Percentiles rank a stretch among this genome's conserved stretches.
phyloP scores from a whole-genome alignment of 768 basidiomycete species.

The Termitomyces sp. region DNA sequence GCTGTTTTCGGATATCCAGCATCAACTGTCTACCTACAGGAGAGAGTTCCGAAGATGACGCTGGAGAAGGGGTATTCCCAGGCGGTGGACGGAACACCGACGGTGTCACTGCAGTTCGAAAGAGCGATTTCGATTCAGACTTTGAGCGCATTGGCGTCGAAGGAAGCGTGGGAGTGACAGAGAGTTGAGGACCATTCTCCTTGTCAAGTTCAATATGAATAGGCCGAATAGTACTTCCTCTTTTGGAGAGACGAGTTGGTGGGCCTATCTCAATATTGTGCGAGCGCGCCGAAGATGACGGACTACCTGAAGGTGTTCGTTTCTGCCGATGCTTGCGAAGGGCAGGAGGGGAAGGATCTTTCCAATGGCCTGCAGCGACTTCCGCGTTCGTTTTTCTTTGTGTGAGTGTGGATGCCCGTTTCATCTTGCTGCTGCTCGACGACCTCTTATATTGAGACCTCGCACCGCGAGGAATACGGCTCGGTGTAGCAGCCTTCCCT shows the following conservation, averaged over 20 bases:
- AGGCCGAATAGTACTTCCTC: conserved; percentile 7
- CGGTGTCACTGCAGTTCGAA: conserved; percentile 31
- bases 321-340: conserved; percentile 24
- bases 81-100: conserved; percentile 43
- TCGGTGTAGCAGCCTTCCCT: conserved; percentile 24
- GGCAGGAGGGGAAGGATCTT: conserved; percentile 26
- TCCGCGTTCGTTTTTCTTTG: conserved; percentile 19
- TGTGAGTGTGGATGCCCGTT: conserved; percentile 22
- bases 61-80: conserved; percentile 49
- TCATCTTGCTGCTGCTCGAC: conserved; percentile 17
- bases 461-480: conserved; percentile 38
- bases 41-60: conserved; percentile 70
- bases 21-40: conserved; percentile 64
- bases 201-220: conserved; percentile 25
- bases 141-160: conserved; percentile 41
- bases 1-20: conserved; percentile 50
- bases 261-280: conserved; percentile 6
- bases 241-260: conserved; percentile 15
- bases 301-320: conserved; percentile 21
- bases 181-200: conserved; percentile 32
- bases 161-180: conserved; percentile 32
- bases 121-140: conserved; percentile 26
- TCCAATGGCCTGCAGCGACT: conserved; percentile 13
- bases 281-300: conserved; percentile 15
- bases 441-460: conserved; percentile 28